Evolutionary conservation across 768 basidiomycete species (phyloP).

Genomic region (Termitomyces sp.): DNA sequence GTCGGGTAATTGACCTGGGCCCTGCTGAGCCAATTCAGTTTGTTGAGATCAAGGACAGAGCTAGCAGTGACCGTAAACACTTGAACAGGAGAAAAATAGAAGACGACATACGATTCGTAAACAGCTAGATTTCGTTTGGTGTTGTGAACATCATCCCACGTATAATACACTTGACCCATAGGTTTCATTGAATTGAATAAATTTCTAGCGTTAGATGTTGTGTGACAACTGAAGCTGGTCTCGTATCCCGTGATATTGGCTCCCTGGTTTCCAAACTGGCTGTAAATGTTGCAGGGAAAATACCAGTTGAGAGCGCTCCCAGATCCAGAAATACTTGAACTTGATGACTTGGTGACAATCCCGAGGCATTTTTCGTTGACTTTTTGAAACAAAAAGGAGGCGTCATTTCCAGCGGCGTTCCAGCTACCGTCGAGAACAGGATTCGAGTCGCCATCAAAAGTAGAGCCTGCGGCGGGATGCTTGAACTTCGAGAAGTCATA

Average conservation of each 20-base stretch:
- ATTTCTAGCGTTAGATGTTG: conserved; percentile 43
- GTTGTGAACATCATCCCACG: conserved; percentile 81
- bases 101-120: conserved; percentile 74
- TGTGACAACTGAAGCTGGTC: conserved; percentile 66
- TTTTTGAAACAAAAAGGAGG: conserved; percentile 93
- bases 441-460: conserved; percentile 78
- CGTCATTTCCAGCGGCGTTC: conserved; percentile 82
- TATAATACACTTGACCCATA: conserved; percentile 88
- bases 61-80: conserved; percentile 32
- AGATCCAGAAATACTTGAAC: conserved; percentile 64
- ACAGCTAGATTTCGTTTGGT: conserved; percentile 81
- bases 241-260: conserved; percentile 72
- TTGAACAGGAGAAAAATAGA: neutral
- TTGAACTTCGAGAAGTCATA: conserved; percentile 88
- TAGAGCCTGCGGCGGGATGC: conserved; percentile 64
- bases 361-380: conserved; percentile 79
- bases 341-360: conserved; percentile 65
- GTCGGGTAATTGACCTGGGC: conserved; percentile 79
- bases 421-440: conserved; percentile 77
- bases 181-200: conserved; percentile 44
- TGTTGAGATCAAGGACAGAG: conserved; percentile 79
- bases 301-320: conserved; percentile 81
- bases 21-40: conserved; percentile 80
- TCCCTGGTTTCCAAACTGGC: conserved; percentile 57
- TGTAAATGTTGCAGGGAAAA: conserved; percentile 92